Base-by-base conservation (phyloP, 2,329 filamentous ascomycete genomes). In the Stagonosporopsis cucurbitacearum region DNA sequence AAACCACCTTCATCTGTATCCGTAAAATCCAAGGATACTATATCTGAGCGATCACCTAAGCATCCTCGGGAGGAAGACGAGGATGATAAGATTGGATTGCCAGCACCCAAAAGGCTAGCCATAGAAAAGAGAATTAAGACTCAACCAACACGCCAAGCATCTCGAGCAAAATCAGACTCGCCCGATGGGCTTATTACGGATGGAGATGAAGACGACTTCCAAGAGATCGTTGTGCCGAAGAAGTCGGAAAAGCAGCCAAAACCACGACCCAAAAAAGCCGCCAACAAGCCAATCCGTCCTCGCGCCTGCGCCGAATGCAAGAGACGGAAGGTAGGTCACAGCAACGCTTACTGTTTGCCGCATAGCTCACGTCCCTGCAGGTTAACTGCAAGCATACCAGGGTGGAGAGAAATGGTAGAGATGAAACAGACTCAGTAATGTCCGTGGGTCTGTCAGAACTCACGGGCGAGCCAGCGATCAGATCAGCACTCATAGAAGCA, bases 1-100 rank as follows among this genome's bases (percentile, higher is more conserved):
- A 6, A 13, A 15, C 32, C 25, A 15, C n/a, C 5, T 2, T 8
- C n/a, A 25, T 6, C 19, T 37, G 12, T 1, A 13, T 19, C 13
- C 2, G 7, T 35, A 3, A n/a, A 6, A 2, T 11, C 15, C 17
- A 22, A 42, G 8, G 15, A 39, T 1, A 4, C 37, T 12, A 25
- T 11, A 25, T 40, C 37, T 20, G 30, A 15, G 30, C 30, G 20
- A 20, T n/a, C 25, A 6, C 6, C 44, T 6, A 66, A 66, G 32
- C 53, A 63, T 4, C 28, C 15, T 22, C 60, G 46, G 12, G 41
- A 55, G n/a, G 48, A 62, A n/a, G 44, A 39, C 11, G 26, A 40
- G 11, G 32, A 50, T 8, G 22, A 37, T 4, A 33, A 54, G 2
- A 17, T 7, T 7, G 30, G 42, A 30, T 54, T 50, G 28, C 56